These are phyloP conservation scores for Suillus luteus DNA, from an alignment of 768 basidiomycete species.

Conservation along the genomic window DNA sequence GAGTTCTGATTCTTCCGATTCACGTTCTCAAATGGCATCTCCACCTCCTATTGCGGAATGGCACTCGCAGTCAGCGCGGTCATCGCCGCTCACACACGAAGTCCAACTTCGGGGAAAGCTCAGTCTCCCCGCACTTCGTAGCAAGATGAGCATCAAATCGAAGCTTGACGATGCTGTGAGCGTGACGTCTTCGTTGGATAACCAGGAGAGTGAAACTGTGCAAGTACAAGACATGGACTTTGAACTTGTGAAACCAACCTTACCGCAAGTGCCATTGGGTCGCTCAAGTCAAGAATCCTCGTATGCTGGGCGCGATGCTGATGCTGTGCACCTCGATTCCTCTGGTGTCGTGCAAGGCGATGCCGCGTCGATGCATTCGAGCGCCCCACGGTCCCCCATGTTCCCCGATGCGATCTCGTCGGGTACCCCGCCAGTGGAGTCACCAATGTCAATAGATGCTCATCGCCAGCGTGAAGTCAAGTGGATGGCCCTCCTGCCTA, in stretches of 20 bases:
- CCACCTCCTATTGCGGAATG: conserved; percentile 44
- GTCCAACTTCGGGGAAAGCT: conserved; percentile 56
- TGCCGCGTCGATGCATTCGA: conserved; percentile 44
- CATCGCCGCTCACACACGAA: conserved; percentile 32
- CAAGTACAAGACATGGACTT: conserved; percentile 85
- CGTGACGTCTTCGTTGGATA: conserved; percentile 19
- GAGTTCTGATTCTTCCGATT: conserved; percentile 33
- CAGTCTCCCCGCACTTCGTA: conserved; percentile 65
- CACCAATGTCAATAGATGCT: conserved; percentile 44
- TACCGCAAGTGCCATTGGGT: conserved; percentile 42
- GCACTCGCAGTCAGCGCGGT: conserved; percentile 33
- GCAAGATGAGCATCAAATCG: conserved; percentile 34
- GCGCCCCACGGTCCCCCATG: conserved; percentile 29
- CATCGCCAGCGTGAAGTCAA: conserved; percentile 76
- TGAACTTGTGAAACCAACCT: conserved; percentile 68
- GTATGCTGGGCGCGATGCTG: conserved; percentile 33
- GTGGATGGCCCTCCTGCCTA: conserved; percentile 69
- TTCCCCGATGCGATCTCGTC: conserved; percentile 14
- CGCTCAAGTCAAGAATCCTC: conserved; percentile 59
- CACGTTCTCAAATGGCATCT: conserved; percentile 39
- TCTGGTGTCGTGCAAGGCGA: conserved; percentile 39
- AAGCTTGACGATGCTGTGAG: conserved; percentile 35
- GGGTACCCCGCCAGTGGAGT: conserved; percentile 18
- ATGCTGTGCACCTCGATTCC: conserved; percentile 13
- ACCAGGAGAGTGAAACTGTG: conserved; percentile 52